phyloP scores from a whole-genome alignment of 306 rosid species.

The Betula pendula region DNA sequence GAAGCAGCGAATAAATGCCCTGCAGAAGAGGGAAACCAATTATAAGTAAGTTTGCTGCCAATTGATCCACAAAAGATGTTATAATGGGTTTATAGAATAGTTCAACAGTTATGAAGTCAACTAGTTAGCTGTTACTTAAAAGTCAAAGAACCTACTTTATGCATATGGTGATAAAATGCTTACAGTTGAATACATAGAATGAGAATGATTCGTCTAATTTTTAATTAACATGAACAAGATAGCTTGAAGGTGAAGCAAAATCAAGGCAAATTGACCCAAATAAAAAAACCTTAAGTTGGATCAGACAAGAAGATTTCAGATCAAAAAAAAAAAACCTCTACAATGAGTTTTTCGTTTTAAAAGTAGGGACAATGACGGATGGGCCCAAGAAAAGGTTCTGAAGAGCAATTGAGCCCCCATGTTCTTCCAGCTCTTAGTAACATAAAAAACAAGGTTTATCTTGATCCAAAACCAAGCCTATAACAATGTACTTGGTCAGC shows the following conservation, averaged over 20 bases:
- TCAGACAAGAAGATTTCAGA: too few species aligned
- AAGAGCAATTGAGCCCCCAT: neutral
- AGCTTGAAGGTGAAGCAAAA: constrained; percentile 34
- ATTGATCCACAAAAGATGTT: neutral
- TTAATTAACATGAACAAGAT: constrained; percentile 6
- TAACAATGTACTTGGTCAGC: neutral
- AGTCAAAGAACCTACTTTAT: constrained; percentile 21
- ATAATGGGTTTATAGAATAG: neutral
- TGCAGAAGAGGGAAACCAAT: constrained; percentile 35
- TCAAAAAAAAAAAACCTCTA: too few species aligned
- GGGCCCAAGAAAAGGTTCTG: neutral
- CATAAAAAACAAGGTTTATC: neutral
- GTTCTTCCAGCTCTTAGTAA: neutral
- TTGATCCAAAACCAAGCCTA: neutral
- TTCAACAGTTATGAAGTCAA: constrained; percentile 30
- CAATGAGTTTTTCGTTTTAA: neutral
- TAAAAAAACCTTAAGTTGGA: neutral
- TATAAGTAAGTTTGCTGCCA: neutral
- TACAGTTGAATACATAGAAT: neutral
- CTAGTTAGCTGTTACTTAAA: constrained; percentile 23
- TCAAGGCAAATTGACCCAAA: neutral
- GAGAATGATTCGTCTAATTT: constrained; percentile 7
- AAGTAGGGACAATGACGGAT: neutral
- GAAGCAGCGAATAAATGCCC: constrained; percentile 39
- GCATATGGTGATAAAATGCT: constrained; percentile 11